Evolutionary conservation across 352 stramenopile species (phyloP), one percentile per base, ranked within the genome.

Genomic region (Pythium plurisporium): DNA sequence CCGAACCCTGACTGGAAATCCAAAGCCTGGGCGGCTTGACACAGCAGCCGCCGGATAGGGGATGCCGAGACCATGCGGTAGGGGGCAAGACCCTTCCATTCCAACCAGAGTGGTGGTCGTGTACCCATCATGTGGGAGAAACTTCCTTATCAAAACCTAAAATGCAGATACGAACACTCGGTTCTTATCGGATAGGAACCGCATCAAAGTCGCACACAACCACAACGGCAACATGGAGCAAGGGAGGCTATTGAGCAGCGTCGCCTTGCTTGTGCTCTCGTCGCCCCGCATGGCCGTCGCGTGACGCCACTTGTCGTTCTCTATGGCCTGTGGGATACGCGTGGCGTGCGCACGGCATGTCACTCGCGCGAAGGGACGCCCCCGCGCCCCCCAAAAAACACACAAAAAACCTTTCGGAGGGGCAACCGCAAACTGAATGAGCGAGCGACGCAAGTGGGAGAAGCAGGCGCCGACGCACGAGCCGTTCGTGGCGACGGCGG

Each of bases 401-500:
- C n/a, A n/a, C n/a, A n/a, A 42, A 42, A 27, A 20, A 44, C 38
- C 26, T 12, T 44, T 44, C 38, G 26, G 38, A 44, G 6, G 19
- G 38, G 12, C 3, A 17, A 6, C 38, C 26, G 3, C 7, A 44
- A 44, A 26, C 4, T 9, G 19, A 14, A 44, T 75, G 67, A 48
- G 55, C 34, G 67, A 75, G 55, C 67, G 67, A 6, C 59, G 61
- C 30, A 69, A 67, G 41, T 75, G 67, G 67, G 64, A 72, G 37
- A 58, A 60, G 22, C 41, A 55, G 50, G n/a, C 66, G 29, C 31
- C 52, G 4, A 55, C 48, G 5, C n/a, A 33, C 30, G 26, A 25
- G 38, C 22, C 29, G 47, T 45, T 48, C 17, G 31, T 31, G 33
- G 20, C 33, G 38, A 43, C 19, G 23, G 14, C 17, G 5, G 20